Percentiles rank a stretch among this genome's conserved stretches.
These are phyloP conservation scores for Daldinia decipiens DNA, from an alignment of 495 filamentous ascomycete species.

Conservation along the genomic window DNA sequence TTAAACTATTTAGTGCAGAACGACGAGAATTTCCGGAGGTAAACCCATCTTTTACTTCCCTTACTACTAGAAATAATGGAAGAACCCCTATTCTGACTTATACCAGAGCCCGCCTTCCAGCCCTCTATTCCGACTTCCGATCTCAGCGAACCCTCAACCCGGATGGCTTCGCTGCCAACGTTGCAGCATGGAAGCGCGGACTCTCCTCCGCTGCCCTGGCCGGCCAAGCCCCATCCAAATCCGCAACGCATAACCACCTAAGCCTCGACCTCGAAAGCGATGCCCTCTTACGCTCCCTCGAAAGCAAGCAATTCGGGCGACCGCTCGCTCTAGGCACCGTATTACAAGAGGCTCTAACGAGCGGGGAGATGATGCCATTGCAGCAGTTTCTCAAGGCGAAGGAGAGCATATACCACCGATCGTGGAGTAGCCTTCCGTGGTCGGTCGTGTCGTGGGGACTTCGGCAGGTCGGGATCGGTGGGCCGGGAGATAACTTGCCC, in stretches of 20 bases:
- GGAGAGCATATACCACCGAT: constrained; percentile 71
- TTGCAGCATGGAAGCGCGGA: constrained; percentile 82
- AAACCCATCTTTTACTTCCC: constrained; percentile 6
- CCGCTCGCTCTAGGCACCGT: constrained; percentile 86
- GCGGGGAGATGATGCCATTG: constrained; percentile 74
- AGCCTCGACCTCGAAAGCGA: constrained; percentile 72
- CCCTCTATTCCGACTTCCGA: constrained; percentile 93
- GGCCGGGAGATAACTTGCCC: constrained; percentile 61
- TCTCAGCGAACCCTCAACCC: constrained; percentile 83
- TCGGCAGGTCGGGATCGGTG: constrained; percentile 71
- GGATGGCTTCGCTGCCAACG: constrained; percentile 87
- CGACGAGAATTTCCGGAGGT: constrained; percentile 60
- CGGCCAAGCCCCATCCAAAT: constrained; percentile 61
- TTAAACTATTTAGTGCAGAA: constrained; percentile 59
- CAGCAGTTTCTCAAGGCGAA: constrained; percentile 66
- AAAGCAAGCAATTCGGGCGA: constrained; percentile 80
- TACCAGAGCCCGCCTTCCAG: constrained; percentile 80
- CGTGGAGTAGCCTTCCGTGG: constrained; percentile 59
- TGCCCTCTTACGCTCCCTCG: constrained; percentile 73
- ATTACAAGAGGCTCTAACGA: constrained; percentile 76
- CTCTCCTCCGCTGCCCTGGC: constrained; percentile 72
- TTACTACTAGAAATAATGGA: background rate
- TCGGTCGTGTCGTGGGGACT: constrained; percentile 78
- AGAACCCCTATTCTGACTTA: constrained; percentile 1
- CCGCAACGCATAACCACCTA: constrained; percentile 60